Evolutionary conservation across 306 rosid genomes (phyloP).

Genomic region (Pterocarpus macrocarpus): DNA sequence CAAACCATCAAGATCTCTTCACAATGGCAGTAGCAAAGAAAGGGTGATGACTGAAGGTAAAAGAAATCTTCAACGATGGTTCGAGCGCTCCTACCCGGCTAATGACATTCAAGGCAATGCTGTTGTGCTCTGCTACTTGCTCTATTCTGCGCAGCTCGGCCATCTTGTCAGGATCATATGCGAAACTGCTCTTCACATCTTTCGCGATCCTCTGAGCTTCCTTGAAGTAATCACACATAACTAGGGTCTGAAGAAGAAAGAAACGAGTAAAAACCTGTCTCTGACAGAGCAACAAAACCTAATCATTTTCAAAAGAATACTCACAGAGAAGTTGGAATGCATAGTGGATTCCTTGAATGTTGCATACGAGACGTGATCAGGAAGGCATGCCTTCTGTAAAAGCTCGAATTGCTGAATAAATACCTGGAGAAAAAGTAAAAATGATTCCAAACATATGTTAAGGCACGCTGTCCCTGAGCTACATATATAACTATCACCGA

Average conservation of each 20-base stretch:
- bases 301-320: constrained; percentile 36
- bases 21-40: constrained; percentile 85
- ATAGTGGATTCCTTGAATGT: constrained; percentile 70
- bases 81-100: constrained; percentile 72
- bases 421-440: constrained; percentile 60
- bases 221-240: constrained; percentile 81
- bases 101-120: constrained; percentile 78
- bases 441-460: background rate
- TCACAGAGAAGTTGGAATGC: constrained; percentile 69
- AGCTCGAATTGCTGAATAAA: constrained; percentile 96
- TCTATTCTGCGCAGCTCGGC: constrained; percentile 82
- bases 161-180: constrained; percentile 76
- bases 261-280: constrained; percentile 18
- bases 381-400: constrained; percentile 85
- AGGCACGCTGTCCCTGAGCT: background rate
- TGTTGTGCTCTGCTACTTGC: constrained; percentile 96
- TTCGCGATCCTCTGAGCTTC: constrained; percentile 90
- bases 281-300: background rate
- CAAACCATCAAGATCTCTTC: constrained; percentile 73
- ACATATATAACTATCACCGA: background rate
- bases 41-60: constrained; percentile 86
- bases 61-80: constrained; percentile 78
- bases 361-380: constrained; percentile 69
- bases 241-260: constrained; percentile 65
- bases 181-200: constrained; percentile 76